Evolutionary conservation across 2,329 filamentous ascomycete genomes (phyloP).

Genomic region (Diplodia sapinea): DNA sequence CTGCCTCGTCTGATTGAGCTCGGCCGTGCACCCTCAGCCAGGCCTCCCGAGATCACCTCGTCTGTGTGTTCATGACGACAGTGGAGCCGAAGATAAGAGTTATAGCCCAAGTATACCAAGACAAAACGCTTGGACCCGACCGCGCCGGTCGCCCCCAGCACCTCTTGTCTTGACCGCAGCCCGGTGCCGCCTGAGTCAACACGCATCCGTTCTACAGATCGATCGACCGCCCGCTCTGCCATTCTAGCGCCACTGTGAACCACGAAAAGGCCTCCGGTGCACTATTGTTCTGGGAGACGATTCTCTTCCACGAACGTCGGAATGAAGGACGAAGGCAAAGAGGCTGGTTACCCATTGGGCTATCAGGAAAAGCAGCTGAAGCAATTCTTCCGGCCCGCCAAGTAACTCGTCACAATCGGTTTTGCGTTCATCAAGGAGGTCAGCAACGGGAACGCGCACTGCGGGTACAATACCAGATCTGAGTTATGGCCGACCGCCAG

Average conservation of each 20-base stretch:
- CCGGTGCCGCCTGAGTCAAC: constrained; percentile 15
- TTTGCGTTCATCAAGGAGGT: not conserved
- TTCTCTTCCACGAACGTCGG: not conserved
- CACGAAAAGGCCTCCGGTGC: not conserved
- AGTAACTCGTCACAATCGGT: constrained; percentile 2
- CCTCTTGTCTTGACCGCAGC: constrained; percentile 17
- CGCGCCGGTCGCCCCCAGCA: not conserved
- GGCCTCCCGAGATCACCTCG: constrained; percentile 12
- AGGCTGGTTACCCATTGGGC: not conserved
- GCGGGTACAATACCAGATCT: constrained; percentile 9
- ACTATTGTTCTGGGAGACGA: not conserved
- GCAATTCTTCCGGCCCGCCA: not conserved
- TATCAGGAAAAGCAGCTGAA: not conserved
- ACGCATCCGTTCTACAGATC: constrained; percentile 7
- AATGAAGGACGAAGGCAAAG: not conserved
- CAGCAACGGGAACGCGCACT: not conserved
- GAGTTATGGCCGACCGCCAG: not conserved
- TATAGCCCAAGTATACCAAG: constrained; percentile 11
- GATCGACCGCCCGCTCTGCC: constrained; percentile 16
- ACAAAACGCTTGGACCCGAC: constrained; percentile 7
- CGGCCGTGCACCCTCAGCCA: not conserved
- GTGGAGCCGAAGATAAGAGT: constrained; percentile 1
- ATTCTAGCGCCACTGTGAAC: not conserved
- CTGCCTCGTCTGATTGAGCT: not conserved
- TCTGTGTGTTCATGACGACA: not conserved